Base-by-base conservation (phyloP, 148 eudicot genomes). In the Polygonum aviculare region DNA sequence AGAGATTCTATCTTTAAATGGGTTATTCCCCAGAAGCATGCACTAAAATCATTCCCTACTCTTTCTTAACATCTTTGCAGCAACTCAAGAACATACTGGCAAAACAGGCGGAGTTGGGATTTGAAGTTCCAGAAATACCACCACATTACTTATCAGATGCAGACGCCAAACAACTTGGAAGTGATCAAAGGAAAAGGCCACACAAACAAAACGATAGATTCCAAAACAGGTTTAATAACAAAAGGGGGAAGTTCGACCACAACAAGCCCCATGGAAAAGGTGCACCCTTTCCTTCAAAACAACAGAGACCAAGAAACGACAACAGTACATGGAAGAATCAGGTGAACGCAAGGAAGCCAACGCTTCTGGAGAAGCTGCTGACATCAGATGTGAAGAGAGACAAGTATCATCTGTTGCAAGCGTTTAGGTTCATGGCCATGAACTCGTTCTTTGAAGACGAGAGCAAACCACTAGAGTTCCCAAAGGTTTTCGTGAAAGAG, bases 111-210 rank as follows among this genome's bases (percentile, higher is more conserved):
- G 91, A 94, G 79, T 77, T 94, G 81, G 98, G 98, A 22, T 89
- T 87, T 83, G 97, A 94, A 85, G 97, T 94, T 77, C 96, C 98
- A 18, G 98, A 94, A 80, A 89, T 94, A 35, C 97, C 98, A 47
- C 74, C 97, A 5, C 81, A 76, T 79, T 94, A 94, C 83, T 74
- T 92, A 67, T 81, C 84, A 54, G 97, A 92, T 79, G 59, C 83
- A 3, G 93, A 88, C 76, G 77, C 73, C 44, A 87, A 78, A 76
- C 74, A 52, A 19, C 75, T 74, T 26, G 86, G 82, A 49, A 82
- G 76, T 71, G 83, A 80, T 22, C 75, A 77, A 38, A 81, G 79
- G 44, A 76, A 75, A 51, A 84, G 80, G 69, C 77, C 78, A 36
- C 75, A 63, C 9, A 77, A 62, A 5, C 87, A 82, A 75, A 81